These are phyloP conservation scores for Ettlia oleoabundans DNA, from an alignment of 139 green algal species.

Conservation along the genomic window DNA sequence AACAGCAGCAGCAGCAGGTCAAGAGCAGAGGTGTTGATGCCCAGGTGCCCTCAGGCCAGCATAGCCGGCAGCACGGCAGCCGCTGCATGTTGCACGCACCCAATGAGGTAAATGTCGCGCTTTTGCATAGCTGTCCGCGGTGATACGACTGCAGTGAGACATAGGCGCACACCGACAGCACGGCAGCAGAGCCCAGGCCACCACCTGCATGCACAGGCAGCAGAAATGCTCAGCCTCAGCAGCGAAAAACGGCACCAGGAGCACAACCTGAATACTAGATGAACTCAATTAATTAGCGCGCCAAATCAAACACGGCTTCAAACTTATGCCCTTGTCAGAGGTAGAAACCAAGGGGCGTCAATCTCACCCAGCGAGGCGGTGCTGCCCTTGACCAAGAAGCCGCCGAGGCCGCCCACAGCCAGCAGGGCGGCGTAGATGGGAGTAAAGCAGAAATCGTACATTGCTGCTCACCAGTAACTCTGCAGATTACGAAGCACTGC, in stretches of 20 bases:
- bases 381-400: constrained; percentile 22
- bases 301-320: not conserved
- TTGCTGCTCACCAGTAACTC: not conserved
- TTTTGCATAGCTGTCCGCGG: constrained; percentile 19
- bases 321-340: not conserved
- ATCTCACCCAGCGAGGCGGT: constrained; percentile 35
- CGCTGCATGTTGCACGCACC: not conserved
- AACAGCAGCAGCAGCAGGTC: too few relatives aligned
- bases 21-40: too few relatives aligned
- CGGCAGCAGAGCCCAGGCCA: constrained; percentile 23
- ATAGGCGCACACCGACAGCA: constrained; percentile 22
- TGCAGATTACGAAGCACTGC: not conserved
- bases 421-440: constrained; percentile 33
- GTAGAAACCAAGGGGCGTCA: not conserved
- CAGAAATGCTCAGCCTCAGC: not conserved
- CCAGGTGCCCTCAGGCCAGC: not conserved
- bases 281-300: not conserved
- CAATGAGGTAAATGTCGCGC: not conserved
- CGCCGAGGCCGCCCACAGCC: constrained; percentile 21
- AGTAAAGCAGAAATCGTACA: constrained; percentile 40
- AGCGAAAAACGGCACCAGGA: not conserved
- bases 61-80: not conserved
- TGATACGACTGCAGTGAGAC: constrained; percentile 20
- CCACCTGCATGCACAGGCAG: constrained; percentile 4
- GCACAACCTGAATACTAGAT: not conserved